Evolutionary conservation across 2,329 filamentous ascomycete genomes (phyloP).

Genomic region (Aspergillus phoenicis): DNA sequence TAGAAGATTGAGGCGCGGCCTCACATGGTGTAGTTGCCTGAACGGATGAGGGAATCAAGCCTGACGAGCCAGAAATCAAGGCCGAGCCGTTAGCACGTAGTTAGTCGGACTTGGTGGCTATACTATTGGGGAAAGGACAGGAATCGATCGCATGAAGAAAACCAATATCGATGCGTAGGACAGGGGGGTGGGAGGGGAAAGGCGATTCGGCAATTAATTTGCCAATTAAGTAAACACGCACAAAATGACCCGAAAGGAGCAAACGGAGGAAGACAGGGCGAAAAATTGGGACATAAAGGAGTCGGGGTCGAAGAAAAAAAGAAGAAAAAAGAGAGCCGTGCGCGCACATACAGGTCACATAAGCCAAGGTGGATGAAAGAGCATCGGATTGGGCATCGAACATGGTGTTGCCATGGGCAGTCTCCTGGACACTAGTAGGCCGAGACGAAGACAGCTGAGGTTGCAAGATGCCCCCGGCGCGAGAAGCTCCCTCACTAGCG

Average conservation of each 20-base stretch:
- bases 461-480: slow-evolving; percentile 41
- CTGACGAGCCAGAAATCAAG: slow-evolving; percentile 17
- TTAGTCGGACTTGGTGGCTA: slow-evolving; percentile 5
- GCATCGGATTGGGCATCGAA: slow-evolving; percentile 42
- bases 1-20: slow-evolving; percentile 29
- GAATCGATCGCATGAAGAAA: not conserved
- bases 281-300: not conserved
- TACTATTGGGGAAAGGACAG: not conserved
- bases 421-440: slow-evolving; percentile 34
- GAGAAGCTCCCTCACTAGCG: slow-evolving; percentile 38
- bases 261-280: slow-evolving; percentile 1
- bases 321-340: slow-evolving; percentile 15
- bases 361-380: slow-evolving; percentile 37
- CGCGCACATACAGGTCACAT: slow-evolving; percentile 40
- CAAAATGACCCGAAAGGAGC: slow-evolving; percentile 8
- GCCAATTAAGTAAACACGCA: not conserved
- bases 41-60: slow-evolving; percentile 29
- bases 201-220: slow-evolving; percentile 3
- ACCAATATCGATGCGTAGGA: slow-evolving; percentile 2
- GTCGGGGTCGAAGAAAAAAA: slow-evolving; percentile 5
- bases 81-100: slow-evolving; percentile 9
- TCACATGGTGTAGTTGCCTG: slow-evolving; percentile 38
- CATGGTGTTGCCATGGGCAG: slow-evolving; percentile 46
- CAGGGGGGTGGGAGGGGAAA: not conserved
- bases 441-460: slow-evolving; percentile 35